Evolutionary conservation across 768 basidiomycete genomes (phyloP).

Genomic region (Pisolithus marmoratus): DNA sequence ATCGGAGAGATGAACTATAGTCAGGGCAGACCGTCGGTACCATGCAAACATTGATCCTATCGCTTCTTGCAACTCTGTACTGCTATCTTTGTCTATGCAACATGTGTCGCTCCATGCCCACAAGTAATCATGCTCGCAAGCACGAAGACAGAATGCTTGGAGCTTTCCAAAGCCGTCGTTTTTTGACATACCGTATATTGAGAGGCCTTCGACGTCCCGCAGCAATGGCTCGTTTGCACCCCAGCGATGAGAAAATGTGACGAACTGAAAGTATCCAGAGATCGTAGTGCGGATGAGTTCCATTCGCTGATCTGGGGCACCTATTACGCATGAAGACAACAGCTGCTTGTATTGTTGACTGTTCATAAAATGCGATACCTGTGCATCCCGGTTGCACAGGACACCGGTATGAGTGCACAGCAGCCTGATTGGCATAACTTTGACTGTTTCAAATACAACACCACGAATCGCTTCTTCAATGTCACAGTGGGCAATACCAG

Average conservation of each 20-base stretch:
- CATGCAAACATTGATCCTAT: too few species aligned
- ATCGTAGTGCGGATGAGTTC: background rate
- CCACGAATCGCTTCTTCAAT: background rate
- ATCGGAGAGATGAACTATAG: too few species aligned
- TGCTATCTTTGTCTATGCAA: too few species aligned
- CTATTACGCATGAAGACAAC: background rate
- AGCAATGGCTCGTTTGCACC: too few species aligned
- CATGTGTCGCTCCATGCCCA: too few species aligned
- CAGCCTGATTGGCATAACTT: background rate
- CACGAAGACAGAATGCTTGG: constrained; percentile 16
- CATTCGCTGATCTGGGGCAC: background rate
- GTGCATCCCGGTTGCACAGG: background rate
- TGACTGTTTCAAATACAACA: background rate
- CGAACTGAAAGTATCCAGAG: too few species aligned
- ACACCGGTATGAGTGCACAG: background rate
- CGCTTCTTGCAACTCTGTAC: too few species aligned
- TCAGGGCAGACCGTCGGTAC: too few species aligned
- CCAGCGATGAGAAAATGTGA: too few species aligned
- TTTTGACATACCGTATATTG: background rate
- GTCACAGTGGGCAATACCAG: too few species aligned
- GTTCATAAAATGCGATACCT: background rate
- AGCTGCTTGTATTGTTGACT: background rate
- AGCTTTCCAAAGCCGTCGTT: constrained; percentile 12
- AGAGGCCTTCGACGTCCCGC: background rate
- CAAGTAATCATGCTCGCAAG: constrained; percentile 10